A percentile compares a stretch with the other conserved stretches of the same genome.
Evolutionary conservation across 139 green algal species (phyloP).

Genomic region (Bryopsis sp.): DNA sequence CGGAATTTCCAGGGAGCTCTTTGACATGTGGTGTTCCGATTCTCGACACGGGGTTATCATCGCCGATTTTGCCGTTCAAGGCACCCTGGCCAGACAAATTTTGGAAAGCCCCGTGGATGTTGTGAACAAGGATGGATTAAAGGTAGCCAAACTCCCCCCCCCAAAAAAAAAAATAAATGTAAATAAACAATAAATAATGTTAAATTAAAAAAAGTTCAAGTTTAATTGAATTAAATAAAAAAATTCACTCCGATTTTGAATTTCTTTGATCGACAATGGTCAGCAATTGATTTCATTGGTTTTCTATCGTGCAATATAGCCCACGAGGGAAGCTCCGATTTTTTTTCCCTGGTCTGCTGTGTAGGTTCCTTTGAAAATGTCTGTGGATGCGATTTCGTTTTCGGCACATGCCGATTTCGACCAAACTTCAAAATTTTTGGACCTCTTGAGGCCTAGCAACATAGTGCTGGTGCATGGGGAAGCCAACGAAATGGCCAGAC

Average conservation of each 20-base stretch:
- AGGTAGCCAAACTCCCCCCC: slow-evolving; percentile 32
- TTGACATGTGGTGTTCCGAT: slow-evolving; percentile 92
- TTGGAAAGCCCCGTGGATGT: slow-evolving; percentile 70
- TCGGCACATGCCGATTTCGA: slow-evolving; percentile 93
- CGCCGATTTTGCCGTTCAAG: slow-evolving; percentile 91
- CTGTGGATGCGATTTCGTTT: slow-evolving; percentile 94
- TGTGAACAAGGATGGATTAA: slow-evolving; percentile 50
- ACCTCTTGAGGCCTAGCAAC: slow-evolving; percentile 67
- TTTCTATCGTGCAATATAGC: too few relatives aligned
- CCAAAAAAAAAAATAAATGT: too few relatives aligned
- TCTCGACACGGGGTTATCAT: slow-evolving; percentile 87
- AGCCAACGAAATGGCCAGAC: slow-evolving; percentile 67
- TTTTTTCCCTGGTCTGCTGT: slow-evolving; percentile 18
- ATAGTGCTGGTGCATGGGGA: slow-evolving; percentile 96
- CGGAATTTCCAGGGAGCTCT: slow-evolving; percentile 74
- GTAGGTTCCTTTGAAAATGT: slow-evolving; percentile 68
- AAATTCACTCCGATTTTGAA: too few relatives aligned
- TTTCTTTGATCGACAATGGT: too few relatives aligned
- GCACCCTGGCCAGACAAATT: slow-evolving; percentile 90
- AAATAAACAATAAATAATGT: too few relatives aligned
- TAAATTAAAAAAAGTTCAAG: too few relatives aligned
- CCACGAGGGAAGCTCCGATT: not conserved
- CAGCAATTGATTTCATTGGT: too few relatives aligned
- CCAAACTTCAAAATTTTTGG: slow-evolving; percentile 91
- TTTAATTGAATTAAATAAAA: too few relatives aligned